Evolutionary conservation across 495 filamentous ascomycete species (phyloP), one percentile per base, ranked within the genome.

Genomic region (Tuber indicum): DNA sequence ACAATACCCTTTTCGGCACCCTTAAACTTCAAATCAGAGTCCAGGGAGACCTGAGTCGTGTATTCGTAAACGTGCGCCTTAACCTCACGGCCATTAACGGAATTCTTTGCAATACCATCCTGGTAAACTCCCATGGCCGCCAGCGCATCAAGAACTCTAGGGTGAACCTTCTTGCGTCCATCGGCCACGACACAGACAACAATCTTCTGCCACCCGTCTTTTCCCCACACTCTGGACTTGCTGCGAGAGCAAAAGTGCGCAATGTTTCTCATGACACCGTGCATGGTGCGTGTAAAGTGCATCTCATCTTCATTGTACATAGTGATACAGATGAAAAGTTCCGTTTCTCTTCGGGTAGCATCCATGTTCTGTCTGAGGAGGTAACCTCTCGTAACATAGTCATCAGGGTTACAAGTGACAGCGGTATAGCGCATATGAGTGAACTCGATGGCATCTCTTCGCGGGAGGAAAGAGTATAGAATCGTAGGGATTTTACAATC

Each of bases 361-460:
- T 93, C 93, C 75, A 98, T 93, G 83, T 96, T 94, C 85, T 98
- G 96, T n/a, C 96, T 91, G 81, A 99, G 84, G 84, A 96, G 96
- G 86, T 98, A 99, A 0, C 96, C 95, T 72, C 90, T 87, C 23
- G 89, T 87, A 0, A 92, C 91, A 79, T 96, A 99, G 82, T 99
- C 94, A 83, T 98, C 94, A 0, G 96, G 96, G 83, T 99, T 96
- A 82, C 95, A 98, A 1, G 96, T 99, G 49, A 97, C 96, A n/a
- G 96, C 96, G 45, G 96, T 98, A 83, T 99, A 99, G n/a, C 96
- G 92, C 96, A 98, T 98, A 84, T 99, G 95, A 1, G 96, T 99
- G 84, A 98, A 99, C 84, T 99, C 96, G 72, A 93, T 89, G 78
- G 97, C 94, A 84, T 98, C 94, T 42, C 94, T 88, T 46, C 94